These are phyloP conservation scores for Rhynchospora pubera DNA, from an alignment of 176 grass and related monocot genomes.

Conservation along the genomic window DNA sequence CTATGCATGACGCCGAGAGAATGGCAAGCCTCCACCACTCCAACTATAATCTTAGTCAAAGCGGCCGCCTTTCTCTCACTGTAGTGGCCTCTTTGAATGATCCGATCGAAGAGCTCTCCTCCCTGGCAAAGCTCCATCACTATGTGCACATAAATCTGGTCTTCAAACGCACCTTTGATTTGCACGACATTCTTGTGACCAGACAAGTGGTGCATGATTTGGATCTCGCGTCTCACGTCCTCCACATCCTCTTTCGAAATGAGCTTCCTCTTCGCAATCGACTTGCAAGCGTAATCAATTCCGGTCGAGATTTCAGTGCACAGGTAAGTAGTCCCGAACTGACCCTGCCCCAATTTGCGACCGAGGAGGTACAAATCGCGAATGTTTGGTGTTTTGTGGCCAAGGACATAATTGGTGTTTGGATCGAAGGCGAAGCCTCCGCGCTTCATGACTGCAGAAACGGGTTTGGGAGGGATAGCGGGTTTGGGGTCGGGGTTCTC, in stretches of 20 bases:
- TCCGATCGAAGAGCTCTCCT: constrained; percentile 93
- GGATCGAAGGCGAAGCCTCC: constrained; percentile 27
- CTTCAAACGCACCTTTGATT: constrained; percentile 97
- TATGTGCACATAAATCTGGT: constrained; percentile 81
- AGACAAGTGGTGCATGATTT: constrained; percentile 98
- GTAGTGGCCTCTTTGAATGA: constrained; percentile 87
- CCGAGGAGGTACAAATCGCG: constrained; percentile 67
- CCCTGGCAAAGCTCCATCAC: constrained; percentile 98
- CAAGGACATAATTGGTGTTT: constrained; percentile 54
- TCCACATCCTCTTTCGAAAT: constrained; percentile 84
- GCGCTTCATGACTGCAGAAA: constrained; percentile 32
- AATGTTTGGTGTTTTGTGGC: constrained; percentile 64
- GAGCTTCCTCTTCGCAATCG: constrained; percentile 96
- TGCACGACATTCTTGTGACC: constrained; percentile 78
- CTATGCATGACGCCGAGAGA: constrained; percentile 96
- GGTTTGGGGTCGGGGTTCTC: constrained; percentile 25
- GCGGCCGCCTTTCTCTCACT: constrained; percentile 97
- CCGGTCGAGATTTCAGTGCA: constrained; percentile 78
- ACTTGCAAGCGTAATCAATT: constrained; percentile 80
- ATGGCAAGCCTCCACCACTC: constrained; percentile 94
- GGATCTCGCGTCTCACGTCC: constrained; percentile 97
- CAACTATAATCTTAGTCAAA: constrained; percentile 81
- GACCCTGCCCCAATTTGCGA: constrained; percentile 77
- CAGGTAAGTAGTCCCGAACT: constrained; percentile 88
- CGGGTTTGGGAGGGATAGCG: constrained; percentile 18